phyloP scores from a whole-genome alignment of 1,139 yeast genomes.

The Lodderomyces oxycetoniae region DNA sequence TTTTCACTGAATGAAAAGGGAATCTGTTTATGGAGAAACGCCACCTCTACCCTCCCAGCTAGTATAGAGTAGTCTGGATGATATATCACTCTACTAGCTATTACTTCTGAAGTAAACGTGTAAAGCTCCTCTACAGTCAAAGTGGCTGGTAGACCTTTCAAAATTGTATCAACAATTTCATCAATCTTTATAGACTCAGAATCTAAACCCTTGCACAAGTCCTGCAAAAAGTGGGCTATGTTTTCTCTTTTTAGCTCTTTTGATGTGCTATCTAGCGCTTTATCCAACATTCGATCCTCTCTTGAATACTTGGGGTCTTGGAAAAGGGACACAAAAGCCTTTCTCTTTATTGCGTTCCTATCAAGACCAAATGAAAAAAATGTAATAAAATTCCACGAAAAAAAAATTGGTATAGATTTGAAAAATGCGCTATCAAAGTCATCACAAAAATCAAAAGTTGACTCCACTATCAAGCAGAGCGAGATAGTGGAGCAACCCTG shows the following conservation, averaged over 20 bases:
- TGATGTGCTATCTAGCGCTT: background rate
- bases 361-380: no score
- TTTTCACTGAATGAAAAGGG: conserved; percentile 32
- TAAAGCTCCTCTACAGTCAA: conserved; percentile 30
- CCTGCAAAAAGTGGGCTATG: conserved; percentile 12
- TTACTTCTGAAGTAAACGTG: conserved; percentile 38
- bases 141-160: conserved; percentile 30
- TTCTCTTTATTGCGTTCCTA: no score
- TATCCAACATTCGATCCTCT: no score
- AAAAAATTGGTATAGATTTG: no score
- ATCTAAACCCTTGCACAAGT: conserved; percentile 20
- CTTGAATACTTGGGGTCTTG: no score
- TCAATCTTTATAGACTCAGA: conserved; percentile 18
- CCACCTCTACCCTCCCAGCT: conserved; percentile 45
- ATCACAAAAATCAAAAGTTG: no score
- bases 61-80: conserved; percentile 46
- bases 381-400: no score
- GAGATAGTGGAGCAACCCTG: no score
- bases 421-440: no score
- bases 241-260: background rate
- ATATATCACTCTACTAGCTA: conserved; percentile 41
- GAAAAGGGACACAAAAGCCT: no score
- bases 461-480: no score
- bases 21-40: conserved; percentile 26
- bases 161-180: conserved; percentile 20